A percentile compares a stretch with the other conserved stretches of the same genome.
Evolutionary conservation across 1,284 basidiomycete species (phyloP).

Genomic region (Ustilago crameri): DNA sequence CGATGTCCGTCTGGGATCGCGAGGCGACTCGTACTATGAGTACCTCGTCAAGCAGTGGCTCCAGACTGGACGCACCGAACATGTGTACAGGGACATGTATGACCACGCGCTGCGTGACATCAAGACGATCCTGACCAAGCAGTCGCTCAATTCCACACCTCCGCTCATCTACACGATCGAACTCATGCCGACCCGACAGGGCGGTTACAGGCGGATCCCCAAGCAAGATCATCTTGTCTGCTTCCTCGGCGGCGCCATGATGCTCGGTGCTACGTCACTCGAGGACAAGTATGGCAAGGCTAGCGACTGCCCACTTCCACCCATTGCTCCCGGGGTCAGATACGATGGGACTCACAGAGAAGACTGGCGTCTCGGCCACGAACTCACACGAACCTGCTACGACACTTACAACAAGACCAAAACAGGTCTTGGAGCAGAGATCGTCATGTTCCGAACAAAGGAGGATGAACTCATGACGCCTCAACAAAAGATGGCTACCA

Average conservation of each 20-base stretch:
- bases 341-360: constrained; percentile 73
- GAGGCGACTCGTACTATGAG: constrained; percentile 95
- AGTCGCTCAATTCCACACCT: constrained; percentile 63
- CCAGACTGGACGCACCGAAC: constrained; percentile 75
- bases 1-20: constrained; percentile 86
- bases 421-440: constrained; percentile 74
- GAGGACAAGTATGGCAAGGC: constrained; percentile 33
- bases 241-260: constrained; percentile 89
- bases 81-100: constrained; percentile 88
- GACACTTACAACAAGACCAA: constrained; percentile 81
- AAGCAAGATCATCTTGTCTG: constrained; percentile 97
- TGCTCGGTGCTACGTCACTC: constrained; percentile 77
- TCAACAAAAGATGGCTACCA: constrained; percentile 20
- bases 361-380: constrained; percentile 84
- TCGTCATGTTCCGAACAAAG: constrained; percentile 60
- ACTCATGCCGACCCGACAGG: constrained; percentile 69
- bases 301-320: constrained; percentile 30
- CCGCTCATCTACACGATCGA: constrained; percentile 84
- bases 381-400: constrained; percentile 86
- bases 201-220: constrained; percentile 71
- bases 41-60: constrained; percentile 76
- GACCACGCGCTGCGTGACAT: constrained; percentile 83
- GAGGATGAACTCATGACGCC: constrained; percentile 28
- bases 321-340: constrained; percentile 72
- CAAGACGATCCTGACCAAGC: constrained; percentile 77